Base-by-base conservation (phyloP, 2,329 filamentous ascomycete genomes). In the Myotisia sp. region DNA sequence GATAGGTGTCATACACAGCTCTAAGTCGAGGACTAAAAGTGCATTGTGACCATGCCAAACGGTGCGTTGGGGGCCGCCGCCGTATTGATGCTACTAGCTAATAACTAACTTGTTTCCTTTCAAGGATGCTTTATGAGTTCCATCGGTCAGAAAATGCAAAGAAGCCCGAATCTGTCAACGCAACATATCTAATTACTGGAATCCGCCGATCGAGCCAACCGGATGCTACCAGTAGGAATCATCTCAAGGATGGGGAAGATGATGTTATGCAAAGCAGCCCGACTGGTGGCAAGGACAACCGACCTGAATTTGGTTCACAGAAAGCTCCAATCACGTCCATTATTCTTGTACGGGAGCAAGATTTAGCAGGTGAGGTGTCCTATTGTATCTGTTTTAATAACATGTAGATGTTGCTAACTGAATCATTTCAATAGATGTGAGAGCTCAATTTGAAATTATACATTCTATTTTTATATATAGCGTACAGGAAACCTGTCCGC, bases 171-270 rank as follows among this genome's bases (percentile, higher is more conserved):
- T 77, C 74, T 17, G 65, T 94, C n/a, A 74, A 92, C 59, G 90
- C 87, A 28, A 94, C 85, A n/a, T 98, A 94, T 58, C 64, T 94
- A 31, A 53, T 98, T 29, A 79, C 76, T 33, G 90, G 87, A 24
- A 70, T 64, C 14, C 79, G 72, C 48, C 65, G 58, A 34, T 48
- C 49, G 4, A 50, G 52, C 12, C 54, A 58, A 9, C 33, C 44
- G 6, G 27, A 48, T 16, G 37, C 46, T 17, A 45, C 54, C 7
- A 67, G 65, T 43, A 61, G 56, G 14, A 42, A 46, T 29, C 48
- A 53, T 20, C 51, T 50, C 16, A 60, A 65, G 22, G 67, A 78
- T 46, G 71, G 63, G n/a, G 77, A 80, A 34, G 71, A 84, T 37
- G 74, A 77, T 28, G 41, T 58, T 41, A 76, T 79, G 67, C 70